A percentile compares a stretch with the other conserved stretches of the same genome.
Conservation (phyloP, 2,329 filamentous ascomycete genomes). For the Rhinocladiella similis region DNA sequence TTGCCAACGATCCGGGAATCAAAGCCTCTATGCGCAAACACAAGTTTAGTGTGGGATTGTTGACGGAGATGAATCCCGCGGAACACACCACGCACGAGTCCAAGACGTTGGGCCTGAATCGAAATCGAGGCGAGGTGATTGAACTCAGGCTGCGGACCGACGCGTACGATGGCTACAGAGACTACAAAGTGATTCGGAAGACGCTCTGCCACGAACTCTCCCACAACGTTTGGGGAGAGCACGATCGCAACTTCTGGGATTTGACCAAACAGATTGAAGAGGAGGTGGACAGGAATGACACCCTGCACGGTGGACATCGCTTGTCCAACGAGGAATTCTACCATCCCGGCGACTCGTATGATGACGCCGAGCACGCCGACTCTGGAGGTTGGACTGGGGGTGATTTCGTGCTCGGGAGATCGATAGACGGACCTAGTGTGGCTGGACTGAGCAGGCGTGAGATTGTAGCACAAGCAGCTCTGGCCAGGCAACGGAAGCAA, state of each 20-base stretch:
- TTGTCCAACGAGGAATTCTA: slow-evolving; percentile 61
- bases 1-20: slow-evolving; percentile 83
- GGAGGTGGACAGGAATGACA: slow-evolving; percentile 80
- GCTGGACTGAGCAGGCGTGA: slow-evolving; percentile 67
- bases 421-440: slow-evolving; percentile 43
- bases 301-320: slow-evolving; percentile 67
- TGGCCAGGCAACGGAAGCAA: slow-evolving; percentile 62
- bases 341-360: slow-evolving; percentile 53
- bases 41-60: slow-evolving; percentile 76
- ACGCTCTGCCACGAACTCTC: slow-evolving; percentile 94
- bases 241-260: slow-evolving; percentile 88
- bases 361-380: slow-evolving; percentile 61
- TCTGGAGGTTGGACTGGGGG: slow-evolving; percentile 77
- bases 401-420: slow-evolving; percentile 69
- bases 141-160: slow-evolving; percentile 90
- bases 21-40: slow-evolving; percentile 79
- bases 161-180: slow-evolving; percentile 87
- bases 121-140: slow-evolving; percentile 85
- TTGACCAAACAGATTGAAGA: slow-evolving; percentile 79
- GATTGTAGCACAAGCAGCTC: slow-evolving; percentile 71
- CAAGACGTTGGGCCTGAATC: slow-evolving; percentile 80
- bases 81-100: slow-evolving; percentile 81
- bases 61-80: slow-evolving; percentile 94
- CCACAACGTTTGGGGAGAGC: slow-evolving; percentile 83
- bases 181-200: slow-evolving; percentile 87